Conservation (phyloP, 208 protist species). For the Entamoeba invadens region DNA sequence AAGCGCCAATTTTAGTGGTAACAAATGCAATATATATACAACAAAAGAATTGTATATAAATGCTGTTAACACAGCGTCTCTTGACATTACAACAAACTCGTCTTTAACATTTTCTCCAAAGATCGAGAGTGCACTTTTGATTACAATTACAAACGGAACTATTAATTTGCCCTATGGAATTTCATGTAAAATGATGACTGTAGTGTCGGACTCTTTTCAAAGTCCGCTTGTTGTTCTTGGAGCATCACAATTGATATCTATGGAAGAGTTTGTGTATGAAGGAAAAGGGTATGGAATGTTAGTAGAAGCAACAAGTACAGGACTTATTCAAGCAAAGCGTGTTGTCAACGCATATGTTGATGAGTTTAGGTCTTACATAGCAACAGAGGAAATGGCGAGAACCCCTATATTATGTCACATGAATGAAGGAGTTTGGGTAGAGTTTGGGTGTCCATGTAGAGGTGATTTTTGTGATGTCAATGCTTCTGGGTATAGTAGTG, state of each 20-base stretch:
- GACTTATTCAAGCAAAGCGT: background rate
- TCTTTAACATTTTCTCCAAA: background rate
- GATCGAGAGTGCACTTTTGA: background rate
- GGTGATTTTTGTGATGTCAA: background rate
- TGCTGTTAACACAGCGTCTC: background rate
- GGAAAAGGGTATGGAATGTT: background rate
- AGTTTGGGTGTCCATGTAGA: background rate
- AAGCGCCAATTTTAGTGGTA: too few species aligned
- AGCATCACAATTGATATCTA: background rate
- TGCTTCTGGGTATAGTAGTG: too few species aligned
- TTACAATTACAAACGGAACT: background rate
- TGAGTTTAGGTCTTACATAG: background rate
- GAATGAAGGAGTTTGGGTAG: background rate
- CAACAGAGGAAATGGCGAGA: background rate
- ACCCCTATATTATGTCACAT: background rate
- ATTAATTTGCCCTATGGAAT: background rate
- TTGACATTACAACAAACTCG: background rate
- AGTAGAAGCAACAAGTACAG: background rate
- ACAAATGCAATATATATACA: too few species aligned
- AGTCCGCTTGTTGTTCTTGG: background rate
- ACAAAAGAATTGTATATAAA: too few species aligned
- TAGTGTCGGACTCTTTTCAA: background rate
- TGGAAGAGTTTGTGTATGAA: background rate
- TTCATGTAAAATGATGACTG: background rate
- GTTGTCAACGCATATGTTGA: background rate